Conservation (phyloP, 2,329 filamentous ascomycete genomes). For the Setomelanomma holmii region DNA sequence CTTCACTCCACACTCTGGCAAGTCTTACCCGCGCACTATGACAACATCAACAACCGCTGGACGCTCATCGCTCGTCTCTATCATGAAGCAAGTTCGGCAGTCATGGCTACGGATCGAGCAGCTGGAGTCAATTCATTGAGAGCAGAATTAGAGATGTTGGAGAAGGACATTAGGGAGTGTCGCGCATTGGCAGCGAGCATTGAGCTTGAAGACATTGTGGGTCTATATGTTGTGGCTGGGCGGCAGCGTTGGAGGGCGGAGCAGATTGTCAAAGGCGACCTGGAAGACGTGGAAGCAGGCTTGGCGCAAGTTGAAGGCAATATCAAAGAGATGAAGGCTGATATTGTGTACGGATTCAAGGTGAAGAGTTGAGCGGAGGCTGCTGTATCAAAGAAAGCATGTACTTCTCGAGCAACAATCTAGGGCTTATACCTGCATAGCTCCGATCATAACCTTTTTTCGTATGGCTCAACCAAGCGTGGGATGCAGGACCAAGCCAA, state of each 20-base stretch:
- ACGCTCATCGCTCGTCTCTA: constrained; percentile 5
- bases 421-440: neutral
- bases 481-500: too few species aligned
- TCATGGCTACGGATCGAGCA: constrained; percentile 12
- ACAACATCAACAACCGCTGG: constrained; percentile 11
- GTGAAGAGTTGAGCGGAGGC: neutral
- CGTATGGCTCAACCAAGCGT: too few species aligned
- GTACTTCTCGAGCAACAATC: neutral
- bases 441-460: neutral
- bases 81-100: constrained; percentile 7
- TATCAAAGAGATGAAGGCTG: constrained; percentile 13
- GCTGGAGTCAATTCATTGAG: constrained; percentile 14
- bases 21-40: constrained; percentile 15
- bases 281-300: constrained; percentile 16
- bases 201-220: constrained; percentile 17
- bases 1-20: constrained; percentile 13
- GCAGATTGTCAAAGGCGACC: constrained; percentile 19
- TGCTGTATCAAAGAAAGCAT: neutral
- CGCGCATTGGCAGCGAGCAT: constrained; percentile 6
- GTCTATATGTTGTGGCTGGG: constrained; percentile 19
- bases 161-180: constrained; percentile 15
- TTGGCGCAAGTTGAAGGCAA: constrained; percentile 10
- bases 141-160: constrained; percentile 20
- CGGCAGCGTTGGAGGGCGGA: constrained; percentile 10
- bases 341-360: constrained; percentile 12